A percentile compares a stretch with the other conserved stretches of the same genome.
Conservation (phyloP, 441 rosid genomes). For the Brassica hybrid region DNA sequence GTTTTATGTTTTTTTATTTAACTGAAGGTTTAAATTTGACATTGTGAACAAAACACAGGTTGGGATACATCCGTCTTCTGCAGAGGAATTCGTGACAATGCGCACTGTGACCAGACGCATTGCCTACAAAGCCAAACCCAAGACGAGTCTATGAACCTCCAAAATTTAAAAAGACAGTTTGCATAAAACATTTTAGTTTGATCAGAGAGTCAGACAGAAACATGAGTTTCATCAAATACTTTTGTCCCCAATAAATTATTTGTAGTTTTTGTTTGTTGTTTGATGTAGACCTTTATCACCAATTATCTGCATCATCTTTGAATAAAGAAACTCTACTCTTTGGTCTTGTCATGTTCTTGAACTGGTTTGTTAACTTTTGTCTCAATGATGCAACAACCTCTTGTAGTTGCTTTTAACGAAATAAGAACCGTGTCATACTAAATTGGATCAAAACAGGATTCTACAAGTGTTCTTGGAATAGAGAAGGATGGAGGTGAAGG, state of each 20-base stretch:
- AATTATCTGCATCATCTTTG: constrained; percentile 1
- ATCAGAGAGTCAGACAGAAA: constrained; percentile 32
- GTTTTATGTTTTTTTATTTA: background rate
- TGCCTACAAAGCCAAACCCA: background rate
- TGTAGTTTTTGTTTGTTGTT: constrained; percentile 23
- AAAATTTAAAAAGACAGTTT: constrained; percentile 14
- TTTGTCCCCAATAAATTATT: constrained; percentile 25
- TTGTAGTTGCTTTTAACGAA: no score
- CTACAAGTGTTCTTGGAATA: no score
- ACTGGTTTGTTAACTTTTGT: background rate
- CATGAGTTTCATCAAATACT: constrained; percentile 2
- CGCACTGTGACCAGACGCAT: constrained; percentile 62
- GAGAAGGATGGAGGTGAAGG: no score
- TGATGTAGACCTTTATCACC: constrained; percentile 13
- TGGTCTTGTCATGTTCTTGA: background rate
- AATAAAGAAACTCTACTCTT: background rate
- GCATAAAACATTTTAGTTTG: constrained; percentile 26
- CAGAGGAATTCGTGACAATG: constrained; percentile 99
- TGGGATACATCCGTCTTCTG: constrained; percentile 98
- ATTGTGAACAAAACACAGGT: constrained; percentile 57
- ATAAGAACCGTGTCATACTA: no score
- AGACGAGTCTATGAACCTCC: background rate
- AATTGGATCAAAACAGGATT: no score
- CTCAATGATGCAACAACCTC: background rate
- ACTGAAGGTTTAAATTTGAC: background rate